Base-by-base conservation (phyloP, 352 stramenopile species). In the Globisporangium perplexum region DNA sequence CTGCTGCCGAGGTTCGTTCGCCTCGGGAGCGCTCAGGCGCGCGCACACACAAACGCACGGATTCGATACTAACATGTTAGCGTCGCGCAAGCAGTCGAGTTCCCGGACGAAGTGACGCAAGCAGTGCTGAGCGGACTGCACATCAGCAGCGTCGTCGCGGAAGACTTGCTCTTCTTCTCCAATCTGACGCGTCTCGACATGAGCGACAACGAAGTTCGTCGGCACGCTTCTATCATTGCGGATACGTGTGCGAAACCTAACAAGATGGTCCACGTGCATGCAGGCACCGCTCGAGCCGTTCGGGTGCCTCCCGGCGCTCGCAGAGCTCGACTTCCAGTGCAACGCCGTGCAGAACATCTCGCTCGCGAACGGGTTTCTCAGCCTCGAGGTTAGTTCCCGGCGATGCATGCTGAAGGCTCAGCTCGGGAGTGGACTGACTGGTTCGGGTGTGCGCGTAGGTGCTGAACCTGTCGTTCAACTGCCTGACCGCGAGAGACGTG, bases 381-480 rank as follows among this genome's bases (percentile, higher is more conserved):
- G 52, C 35, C 72, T 93, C 30, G 79, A 90, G 63, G 75, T 84
- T 55, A 22, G 30, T 11, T 33, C 0, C 1, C 8, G 24, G 12
- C 15, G 12, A 17, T 39, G 33, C 15, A 39, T 12, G 18, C 33
- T 33, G 6, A 11, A 12, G 2, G 31, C 3, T 17, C 1, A 17
- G 31, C 10, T 15, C 14, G 8, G 4, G 15, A 38, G 28, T 31
- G 28, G 6, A 38, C 31, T 39, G 33, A 39, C n/a, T 30, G 26
- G 26, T 6, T 30, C 26, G 26, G 26, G 26, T n/a, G n/a, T n/a
- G n/a, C n/a, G 26, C 26, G 26, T 30, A 30, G 73, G 76, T 90
- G 20, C 63, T 93, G 28, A 93, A 90, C 47, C 63, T 90, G 42
- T 83, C 82, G 14, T 90, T 88, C 50, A 93, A 93, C 55, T 93